Conservation (phyloP, 495 filamentous ascomycete genomes). For the Talaromyces nanjingensis region DNA sequence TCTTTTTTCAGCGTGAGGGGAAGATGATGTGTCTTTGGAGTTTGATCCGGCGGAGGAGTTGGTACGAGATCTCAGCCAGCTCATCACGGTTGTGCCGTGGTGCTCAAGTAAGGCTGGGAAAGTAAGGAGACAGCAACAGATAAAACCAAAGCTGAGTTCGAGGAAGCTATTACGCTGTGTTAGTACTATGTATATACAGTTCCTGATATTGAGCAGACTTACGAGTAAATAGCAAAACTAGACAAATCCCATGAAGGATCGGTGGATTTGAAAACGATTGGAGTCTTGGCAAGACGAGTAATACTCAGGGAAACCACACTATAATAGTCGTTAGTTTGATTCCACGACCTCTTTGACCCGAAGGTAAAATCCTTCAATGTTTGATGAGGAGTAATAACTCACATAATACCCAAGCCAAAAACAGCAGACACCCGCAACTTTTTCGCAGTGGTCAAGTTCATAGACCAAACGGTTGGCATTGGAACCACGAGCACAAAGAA, state of each 20-base stretch:
- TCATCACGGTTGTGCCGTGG: not conserved
- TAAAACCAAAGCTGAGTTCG: not conserved
- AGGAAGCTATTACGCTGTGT: not conserved
- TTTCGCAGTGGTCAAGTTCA: not conserved
- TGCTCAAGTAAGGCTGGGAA: constrained; percentile 1
- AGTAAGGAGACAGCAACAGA: constrained; percentile 3
- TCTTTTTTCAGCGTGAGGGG: not conserved
- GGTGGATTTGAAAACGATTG: not conserved
- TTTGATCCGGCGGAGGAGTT: not conserved
- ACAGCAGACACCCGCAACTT: not conserved
- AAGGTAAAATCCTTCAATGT: not conserved
- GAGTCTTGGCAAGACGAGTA: constrained; percentile 1
- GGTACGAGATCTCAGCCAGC: not conserved
- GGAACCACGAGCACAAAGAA: not conserved
- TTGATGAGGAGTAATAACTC: not conserved
- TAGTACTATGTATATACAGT: not conserved
- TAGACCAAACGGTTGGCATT: constrained; percentile 1
- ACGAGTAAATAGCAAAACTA: not conserved
- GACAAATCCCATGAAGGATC: constrained; percentile 1
- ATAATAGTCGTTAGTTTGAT: not conserved
- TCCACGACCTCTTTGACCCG: not conserved
- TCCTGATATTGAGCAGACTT: not conserved
- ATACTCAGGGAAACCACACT: not conserved
- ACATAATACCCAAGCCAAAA: constrained; percentile 1
- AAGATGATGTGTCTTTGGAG: not conserved